phyloP scores from a whole-genome alignment of 306 rosid species.

The Morella rubra region DNA sequence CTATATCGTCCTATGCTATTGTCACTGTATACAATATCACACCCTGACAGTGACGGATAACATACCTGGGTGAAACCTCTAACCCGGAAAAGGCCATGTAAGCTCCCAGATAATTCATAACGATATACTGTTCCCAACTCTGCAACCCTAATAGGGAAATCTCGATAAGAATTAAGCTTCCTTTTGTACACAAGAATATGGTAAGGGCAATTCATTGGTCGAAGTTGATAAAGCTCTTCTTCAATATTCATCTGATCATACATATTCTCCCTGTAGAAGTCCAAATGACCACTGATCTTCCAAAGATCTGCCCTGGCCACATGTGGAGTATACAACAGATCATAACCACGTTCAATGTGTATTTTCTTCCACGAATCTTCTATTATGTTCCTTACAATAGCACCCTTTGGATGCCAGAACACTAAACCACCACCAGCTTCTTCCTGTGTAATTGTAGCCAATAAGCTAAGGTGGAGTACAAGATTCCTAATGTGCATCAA shows the following conservation, averaged over 20 bases:
- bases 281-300: slow-evolving; percentile 97
- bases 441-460: slow-evolving; percentile 52
- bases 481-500: slow-evolving; percentile 24
- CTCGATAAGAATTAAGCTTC: slow-evolving; percentile 86
- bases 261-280: slow-evolving; percentile 91
- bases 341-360: slow-evolving; percentile 75
- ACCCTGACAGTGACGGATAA: slow-evolving; percentile 14
- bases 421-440: slow-evolving; percentile 99
- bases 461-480: slow-evolving; percentile 25
- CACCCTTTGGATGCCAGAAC: slow-evolving; percentile 99
- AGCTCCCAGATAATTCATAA: slow-evolving; percentile 93
- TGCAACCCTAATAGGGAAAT: slow-evolving; percentile 83
- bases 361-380: slow-evolving; percentile 88
- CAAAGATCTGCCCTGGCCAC: slow-evolving; percentile 98
- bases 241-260: slow-evolving; percentile 89
- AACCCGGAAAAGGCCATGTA: slow-evolving; percentile 96
- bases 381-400: slow-evolving; percentile 80
- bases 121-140: slow-evolving; percentile 97
- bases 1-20: slow-evolving; percentile 1
- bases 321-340: slow-evolving; percentile 92
- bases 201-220: slow-evolving; percentile 98
- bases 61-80: slow-evolving; percentile 95
- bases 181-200: slow-evolving; percentile 91
- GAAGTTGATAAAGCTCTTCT: slow-evolving; percentile 90
- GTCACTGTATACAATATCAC: neutral